Evolutionary conservation across 2,329 filamentous ascomycete genomes (phyloP), one percentile per base, ranked within the genome.

Genomic region (Lecanicillium sp.): DNA sequence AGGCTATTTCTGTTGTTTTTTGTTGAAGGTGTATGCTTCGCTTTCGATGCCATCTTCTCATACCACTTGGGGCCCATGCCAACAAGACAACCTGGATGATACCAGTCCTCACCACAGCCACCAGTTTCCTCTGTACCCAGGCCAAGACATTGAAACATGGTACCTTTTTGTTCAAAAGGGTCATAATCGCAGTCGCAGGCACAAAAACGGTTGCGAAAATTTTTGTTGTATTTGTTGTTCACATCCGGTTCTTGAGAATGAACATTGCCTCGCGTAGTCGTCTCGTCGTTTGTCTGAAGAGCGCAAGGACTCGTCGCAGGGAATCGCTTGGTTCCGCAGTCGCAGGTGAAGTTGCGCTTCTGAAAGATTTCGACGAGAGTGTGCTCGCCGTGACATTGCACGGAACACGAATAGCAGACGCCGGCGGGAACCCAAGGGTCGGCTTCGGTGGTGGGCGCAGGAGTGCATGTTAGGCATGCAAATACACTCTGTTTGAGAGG

Each of bases 21-120:
- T 5, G 11, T 38, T 3, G 54, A 50, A 6, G 21, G 39, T 3
- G 50, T 39, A n/a, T 30, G 17, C 27, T 26, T 52, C 12, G 56
- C 50, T 42, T 67, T 67, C 14, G 54, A 36, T 54, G 64, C 61
- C 65, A 66, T 71, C 59, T 69, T 74, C 60, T 84, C 81, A 54
- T 74, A 81, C 81, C 86, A 90, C 51, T 81, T 77, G 10, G 88
- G 79, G 1, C 84, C 82, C 56, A 94, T 69, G 5, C 90, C 90
- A 41, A 95, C 81, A 7, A 97, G 71, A 62, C 91, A 97, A 53
- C 93, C 90, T 0, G 91, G 89, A 68, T 97, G 91, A 77, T 89
- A 97, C 91, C 91, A 97, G 62, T 97, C 91, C 68, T 97, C 91
- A 11, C 91, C 91, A 66, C 91, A 97, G 4, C 90, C 91, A 14